Conservation (phyloP, 2,329 filamentous ascomycete species). For the Colletotrichum sp. region DNA sequence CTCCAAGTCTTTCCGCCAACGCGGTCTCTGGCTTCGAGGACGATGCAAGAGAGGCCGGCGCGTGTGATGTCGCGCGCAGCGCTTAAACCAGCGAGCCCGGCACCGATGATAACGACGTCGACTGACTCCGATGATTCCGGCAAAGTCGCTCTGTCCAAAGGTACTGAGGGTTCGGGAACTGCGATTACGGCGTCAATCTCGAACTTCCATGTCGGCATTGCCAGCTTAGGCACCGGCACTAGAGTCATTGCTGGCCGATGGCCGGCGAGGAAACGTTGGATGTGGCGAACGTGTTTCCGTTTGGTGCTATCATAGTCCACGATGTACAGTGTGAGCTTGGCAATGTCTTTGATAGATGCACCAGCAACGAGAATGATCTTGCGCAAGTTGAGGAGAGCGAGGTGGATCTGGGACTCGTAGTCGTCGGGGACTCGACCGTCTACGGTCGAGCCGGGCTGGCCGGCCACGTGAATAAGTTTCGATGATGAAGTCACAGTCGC, state of each 20-base stretch:
- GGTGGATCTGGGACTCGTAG: conserved; percentile 46
- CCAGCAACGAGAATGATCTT: conserved; percentile 39
- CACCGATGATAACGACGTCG: conserved; percentile 48
- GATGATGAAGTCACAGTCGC: conserved; percentile 24
- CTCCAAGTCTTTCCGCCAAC: conserved; percentile 59
- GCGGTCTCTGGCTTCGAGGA: conserved; percentile 54
- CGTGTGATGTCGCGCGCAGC: conserved; percentile 38
- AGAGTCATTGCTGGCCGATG: conserved; percentile 48
- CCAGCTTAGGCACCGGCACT: conserved; percentile 45
- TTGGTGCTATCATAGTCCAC: conserved; percentile 45
- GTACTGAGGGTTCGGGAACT: conserved; percentile 8
- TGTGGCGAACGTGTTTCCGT: conserved; percentile 38
- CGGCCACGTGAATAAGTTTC: conserved; percentile 34
- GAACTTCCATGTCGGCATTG: conserved; percentile 41
- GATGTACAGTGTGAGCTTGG: conserved; percentile 47
- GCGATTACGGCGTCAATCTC: conserved; percentile 47
- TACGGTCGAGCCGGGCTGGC: conserved; percentile 37
- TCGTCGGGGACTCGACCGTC: conserved; percentile 36
- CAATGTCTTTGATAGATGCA: conserved; percentile 38
- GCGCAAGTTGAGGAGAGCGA: conserved; percentile 41
- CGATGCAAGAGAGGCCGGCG: conserved; percentile 41
- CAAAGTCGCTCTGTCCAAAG: neutral
- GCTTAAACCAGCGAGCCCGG: conserved; percentile 43
- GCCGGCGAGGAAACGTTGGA: conserved; percentile 39
- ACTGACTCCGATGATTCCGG: conserved; percentile 9